Percentiles rank a stretch among this genome's conserved stretches.
phyloP scores from a whole-genome alignment of 768 basidiomycete genomes.

The Tulasnella sp. region DNA sequence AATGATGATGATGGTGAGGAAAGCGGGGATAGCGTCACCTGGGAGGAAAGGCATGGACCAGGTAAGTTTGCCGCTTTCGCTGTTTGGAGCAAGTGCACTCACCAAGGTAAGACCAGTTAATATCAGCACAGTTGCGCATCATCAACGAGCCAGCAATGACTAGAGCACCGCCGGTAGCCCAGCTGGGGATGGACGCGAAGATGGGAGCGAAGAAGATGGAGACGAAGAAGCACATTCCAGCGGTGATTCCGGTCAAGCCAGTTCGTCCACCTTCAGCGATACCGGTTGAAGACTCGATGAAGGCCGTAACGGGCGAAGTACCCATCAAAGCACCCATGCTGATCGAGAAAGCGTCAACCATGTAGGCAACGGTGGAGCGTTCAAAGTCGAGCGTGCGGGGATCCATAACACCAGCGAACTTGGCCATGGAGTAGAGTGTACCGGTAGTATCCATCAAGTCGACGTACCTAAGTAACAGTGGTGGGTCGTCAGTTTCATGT shows the following conservation, averaged over 20 bases:
- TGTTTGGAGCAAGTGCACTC: slow-evolving; percentile 51
- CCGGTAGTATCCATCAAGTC: slow-evolving; percentile 53
- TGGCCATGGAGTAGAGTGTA: slow-evolving; percentile 88
- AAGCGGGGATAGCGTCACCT: slow-evolving; percentile 78
- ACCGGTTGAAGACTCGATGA: slow-evolving; percentile 69
- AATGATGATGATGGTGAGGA: slow-evolving; percentile 79
- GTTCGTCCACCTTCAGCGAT: slow-evolving; percentile 81
- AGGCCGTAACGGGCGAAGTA: slow-evolving; percentile 80
- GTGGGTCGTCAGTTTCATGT: not conserved
- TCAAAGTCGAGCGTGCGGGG: slow-evolving; percentile 84
- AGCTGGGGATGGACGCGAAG: slow-evolving; percentile 82
- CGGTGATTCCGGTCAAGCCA: slow-evolving; percentile 74
- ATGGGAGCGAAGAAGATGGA: slow-evolving; percentile 88
- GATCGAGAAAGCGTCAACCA: slow-evolving; percentile 70
- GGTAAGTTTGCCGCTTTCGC: slow-evolving; percentile 65
- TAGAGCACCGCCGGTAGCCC: slow-evolving; percentile 86
- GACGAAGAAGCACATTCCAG: slow-evolving; percentile 76
- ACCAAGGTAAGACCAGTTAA: slow-evolving; percentile 89
- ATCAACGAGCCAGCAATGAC: slow-evolving; percentile 51
- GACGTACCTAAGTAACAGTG: slow-evolving; percentile 29
- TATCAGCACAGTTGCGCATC: slow-evolving; percentile 66
- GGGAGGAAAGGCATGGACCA: not conserved
- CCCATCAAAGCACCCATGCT: slow-evolving; percentile 81
- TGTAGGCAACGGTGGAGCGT: slow-evolving; percentile 74
- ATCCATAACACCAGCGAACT: slow-evolving; percentile 85